Evolutionary conservation across 805 yeast genomes (phyloP).

Genomic region (Candida parachauliodes): DNA sequence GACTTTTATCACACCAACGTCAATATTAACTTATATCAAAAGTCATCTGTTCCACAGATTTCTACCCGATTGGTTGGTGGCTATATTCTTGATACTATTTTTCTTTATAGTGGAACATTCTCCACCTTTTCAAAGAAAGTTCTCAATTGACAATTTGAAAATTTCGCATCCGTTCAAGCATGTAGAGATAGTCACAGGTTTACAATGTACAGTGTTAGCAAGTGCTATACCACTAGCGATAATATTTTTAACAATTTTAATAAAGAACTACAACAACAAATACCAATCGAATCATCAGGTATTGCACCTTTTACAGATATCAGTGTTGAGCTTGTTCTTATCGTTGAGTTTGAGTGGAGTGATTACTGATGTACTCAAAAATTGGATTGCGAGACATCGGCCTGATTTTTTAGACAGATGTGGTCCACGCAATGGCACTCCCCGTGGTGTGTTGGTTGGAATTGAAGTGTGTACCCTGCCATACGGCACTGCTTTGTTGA

Average conservation of each 20-base stretch:
- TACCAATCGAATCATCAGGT: conserved; percentile 8
- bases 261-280: conserved; percentile 3
- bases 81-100: conserved; percentile 20
- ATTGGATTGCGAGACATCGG: conserved; percentile 30
- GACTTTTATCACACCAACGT: conserved; percentile 9
- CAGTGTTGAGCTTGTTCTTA: conserved; percentile 26
- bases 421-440: conserved; percentile 26
- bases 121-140: conserved; percentile 33
- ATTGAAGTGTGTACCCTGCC: conserved; percentile 32
- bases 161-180: conserved; percentile 35
- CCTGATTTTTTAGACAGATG: conserved; percentile 34
- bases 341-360: conserved; percentile 29
- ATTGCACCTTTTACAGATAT: conserved; percentile 20
- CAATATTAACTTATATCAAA: conserved; percentile 8
- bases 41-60: conserved; percentile 9
- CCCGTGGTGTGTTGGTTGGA: conserved; percentile 20
- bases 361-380: conserved; percentile 34
- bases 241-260: conserved; percentile 15
- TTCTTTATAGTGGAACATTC: conserved; percentile 29
- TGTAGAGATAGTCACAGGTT: conserved; percentile 28
- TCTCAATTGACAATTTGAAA: conserved; percentile 26
- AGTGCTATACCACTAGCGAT: conserved; percentile 17
- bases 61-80: conserved; percentile 28
- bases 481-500: conserved; percentile 23
- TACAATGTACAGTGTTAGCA: conserved; percentile 26